Base-by-base conservation (phyloP, 148 eudicot species). In the Persicaria tinctoria region DNA sequence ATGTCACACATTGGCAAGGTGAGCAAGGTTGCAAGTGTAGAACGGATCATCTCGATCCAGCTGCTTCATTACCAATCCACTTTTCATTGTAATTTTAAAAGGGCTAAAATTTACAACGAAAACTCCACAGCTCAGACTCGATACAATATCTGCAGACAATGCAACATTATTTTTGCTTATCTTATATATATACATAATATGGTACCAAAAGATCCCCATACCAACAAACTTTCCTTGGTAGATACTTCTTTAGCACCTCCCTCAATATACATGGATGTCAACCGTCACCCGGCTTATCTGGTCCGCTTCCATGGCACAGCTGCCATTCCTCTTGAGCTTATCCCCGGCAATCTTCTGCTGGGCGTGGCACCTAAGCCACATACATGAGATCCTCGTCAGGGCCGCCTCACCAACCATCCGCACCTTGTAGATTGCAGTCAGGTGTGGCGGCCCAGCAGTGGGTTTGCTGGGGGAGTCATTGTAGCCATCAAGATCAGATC, bases 401-500 rank as follows among this genome's bases (percentile, higher is more conserved):
- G 88, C 88, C 62, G 86, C 86, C 78, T 81, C 81, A 47, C 90
- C 76, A 5, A 82, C 84, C 62, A 84, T 77, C 23, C 81, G 85
- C 13, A 80, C 85, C 76, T 78, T 83, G 68, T 81, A 85, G 46
- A 73, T 38, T 14, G 62, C 62, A 46, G 79, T 80, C 48, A 83
- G 70, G 70, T 76, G 80, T 59, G 74, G 16, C 71, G 76, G 79
- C 5, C 46, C 48, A 66, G 47, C n/a, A 5, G 73, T 76, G 70
- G 76, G 48, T 54, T 75, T 62, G 5, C 72, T 68, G 59, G 81
- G 49, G 59, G 66, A 74, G 62, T 59, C 83, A 7, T 80, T 83
- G 46, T 87, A 87, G 17, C 89, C 91, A 62, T 83, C 91, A 13
- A 87, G 87, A 74, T 87, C 91, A 0, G 88, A 85, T 14, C 84